A percentile compares a stretch with the other conserved stretches of the same genome.
These are phyloP conservation scores for Kwoniella europaea DNA, from an alignment of 768 basidiomycete genomes.

Conservation along the genomic window DNA sequence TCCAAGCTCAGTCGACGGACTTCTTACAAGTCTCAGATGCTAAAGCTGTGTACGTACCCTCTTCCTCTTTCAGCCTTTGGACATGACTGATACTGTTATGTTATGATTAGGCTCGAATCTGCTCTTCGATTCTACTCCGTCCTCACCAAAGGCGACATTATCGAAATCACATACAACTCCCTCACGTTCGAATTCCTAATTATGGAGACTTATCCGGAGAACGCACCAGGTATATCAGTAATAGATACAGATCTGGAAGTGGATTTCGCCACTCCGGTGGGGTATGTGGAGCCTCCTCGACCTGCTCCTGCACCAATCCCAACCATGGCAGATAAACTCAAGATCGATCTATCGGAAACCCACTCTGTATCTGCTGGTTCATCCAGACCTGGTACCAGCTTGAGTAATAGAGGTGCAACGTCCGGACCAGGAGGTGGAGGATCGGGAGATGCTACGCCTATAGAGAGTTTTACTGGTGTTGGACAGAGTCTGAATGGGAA, in stretches of 20 bases:
- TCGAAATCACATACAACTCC: slow-evolving; percentile 96
- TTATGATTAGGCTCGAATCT: slow-evolving; percentile 76
- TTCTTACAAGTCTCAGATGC: slow-evolving; percentile 97
- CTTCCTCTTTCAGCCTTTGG: too few relatives aligned
- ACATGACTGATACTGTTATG: too few relatives aligned
- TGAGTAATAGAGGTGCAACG: slow-evolving; percentile 1
- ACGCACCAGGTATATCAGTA: slow-evolving; percentile 77
- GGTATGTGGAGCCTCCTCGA: slow-evolving; percentile 89
- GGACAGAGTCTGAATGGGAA: slow-evolving; percentile 89
- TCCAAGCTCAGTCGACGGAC: slow-evolving; percentile 92
- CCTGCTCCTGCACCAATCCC: slow-evolving; percentile 77
- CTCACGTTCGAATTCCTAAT: slow-evolving; percentile 94
- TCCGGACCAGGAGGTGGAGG: slow-evolving; percentile 15
- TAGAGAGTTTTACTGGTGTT: slow-evolving; percentile 91
- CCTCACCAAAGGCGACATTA: slow-evolving; percentile 92
- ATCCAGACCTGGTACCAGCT: slow-evolving; percentile 71
- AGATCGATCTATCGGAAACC: slow-evolving; percentile 73
- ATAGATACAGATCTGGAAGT: slow-evolving; percentile 97
- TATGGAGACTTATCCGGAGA: slow-evolving; percentile 85
- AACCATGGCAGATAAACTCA: slow-evolving; percentile 96
- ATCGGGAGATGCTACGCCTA: slow-evolving; percentile 33
- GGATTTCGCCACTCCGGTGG: slow-evolving; percentile 84
- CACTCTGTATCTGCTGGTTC: slow-evolving; percentile 74
- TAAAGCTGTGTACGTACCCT: slow-evolving; percentile 83
- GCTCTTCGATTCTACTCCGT: slow-evolving; percentile 90